phyloP scores from a whole-genome alignment of 169 alveolate genomes.

The Neospora caninum region DNA sequence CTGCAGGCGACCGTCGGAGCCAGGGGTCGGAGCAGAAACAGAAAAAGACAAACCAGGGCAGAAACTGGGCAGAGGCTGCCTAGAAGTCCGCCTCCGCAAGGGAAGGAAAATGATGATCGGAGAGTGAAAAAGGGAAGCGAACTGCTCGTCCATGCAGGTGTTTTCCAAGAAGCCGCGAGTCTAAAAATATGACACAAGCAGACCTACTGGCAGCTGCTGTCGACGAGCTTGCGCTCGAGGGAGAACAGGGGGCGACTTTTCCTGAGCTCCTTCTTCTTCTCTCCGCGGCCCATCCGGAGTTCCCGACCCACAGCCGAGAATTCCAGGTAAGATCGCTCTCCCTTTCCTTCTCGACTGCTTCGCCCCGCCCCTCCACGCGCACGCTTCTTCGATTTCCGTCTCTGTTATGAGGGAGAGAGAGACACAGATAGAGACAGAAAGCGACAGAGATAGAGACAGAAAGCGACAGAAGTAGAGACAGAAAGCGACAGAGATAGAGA shows the following conservation, averaged over 20 bases:
- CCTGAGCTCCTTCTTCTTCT: conserved; percentile 20
- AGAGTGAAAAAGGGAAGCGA: not conserved
- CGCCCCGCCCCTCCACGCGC: not conserved
- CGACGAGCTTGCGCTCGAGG: conserved; percentile 33
- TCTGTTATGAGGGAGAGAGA: not conserved
- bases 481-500: no score
- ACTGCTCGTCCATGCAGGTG: no score
- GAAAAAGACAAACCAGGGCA: no score
- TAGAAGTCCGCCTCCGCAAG: no score
- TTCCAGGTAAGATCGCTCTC: not conserved
- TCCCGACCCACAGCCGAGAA: not conserved
- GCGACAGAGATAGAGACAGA: not conserved
- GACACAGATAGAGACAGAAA: not conserved
- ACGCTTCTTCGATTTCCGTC: not conserved
- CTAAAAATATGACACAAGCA: not conserved
- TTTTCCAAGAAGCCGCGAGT: not conserved
- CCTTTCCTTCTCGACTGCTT: not conserved
- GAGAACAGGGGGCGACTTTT: conserved; percentile 5
- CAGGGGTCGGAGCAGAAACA: no score
- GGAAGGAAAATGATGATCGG: no score
- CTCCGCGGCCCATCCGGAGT: not conserved
- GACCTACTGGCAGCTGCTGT: not conserved
- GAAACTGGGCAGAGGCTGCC: no score
- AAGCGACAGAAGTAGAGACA: no score
- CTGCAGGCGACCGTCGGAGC: no score